Percentiles rank a stretch among this genome's conserved stretches.
Conservation (phyloP, 352 stramenopile genomes). For the Achlya hypogyna region DNA sequence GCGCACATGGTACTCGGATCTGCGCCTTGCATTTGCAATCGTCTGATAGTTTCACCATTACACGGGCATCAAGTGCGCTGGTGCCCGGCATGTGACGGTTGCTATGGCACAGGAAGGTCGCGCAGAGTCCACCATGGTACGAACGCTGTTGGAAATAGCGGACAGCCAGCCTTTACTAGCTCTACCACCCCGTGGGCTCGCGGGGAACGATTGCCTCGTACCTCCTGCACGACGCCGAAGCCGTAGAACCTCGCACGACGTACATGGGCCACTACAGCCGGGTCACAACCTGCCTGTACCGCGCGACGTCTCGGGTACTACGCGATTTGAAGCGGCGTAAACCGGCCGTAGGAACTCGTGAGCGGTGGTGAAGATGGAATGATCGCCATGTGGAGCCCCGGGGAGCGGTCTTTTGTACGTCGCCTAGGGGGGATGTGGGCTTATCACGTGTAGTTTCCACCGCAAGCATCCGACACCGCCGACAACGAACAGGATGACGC, state of each 20-base stretch:
- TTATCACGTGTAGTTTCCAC: background rate
- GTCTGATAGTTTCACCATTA: slow-evolving; percentile 52
- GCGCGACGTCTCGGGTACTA: slow-evolving; percentile 28
- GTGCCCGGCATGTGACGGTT: slow-evolving; percentile 41
- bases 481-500: background rate
- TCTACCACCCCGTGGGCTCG: slow-evolving; percentile 53
- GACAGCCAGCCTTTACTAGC: background rate
- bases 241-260: slow-evolving; percentile 1
- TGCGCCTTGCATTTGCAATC: background rate
- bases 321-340: background rate
- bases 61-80: slow-evolving; percentile 29
- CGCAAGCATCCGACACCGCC: background rate
- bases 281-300: slow-evolving; percentile 51
- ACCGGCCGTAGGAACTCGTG: slow-evolving; percentile 34
- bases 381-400: slow-evolving; percentile 60
- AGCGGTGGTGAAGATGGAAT: slow-evolving; percentile 52
- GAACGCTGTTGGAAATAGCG: background rate
- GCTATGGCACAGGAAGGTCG: slow-evolving; percentile 47
- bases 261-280: slow-evolving; percentile 53
- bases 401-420: background rate
- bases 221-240: slow-evolving; percentile 36
- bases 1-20: slow-evolving; percentile 29
- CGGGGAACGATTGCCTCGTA: slow-evolving; percentile 42
- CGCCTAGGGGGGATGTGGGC: slow-evolving; percentile 25
- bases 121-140: slow-evolving; percentile 33